These are phyloP conservation scores for Trichosporon faecale DNA, from an alignment of 1,284 basidiomycete genomes.

Conservation along the genomic window DNA sequence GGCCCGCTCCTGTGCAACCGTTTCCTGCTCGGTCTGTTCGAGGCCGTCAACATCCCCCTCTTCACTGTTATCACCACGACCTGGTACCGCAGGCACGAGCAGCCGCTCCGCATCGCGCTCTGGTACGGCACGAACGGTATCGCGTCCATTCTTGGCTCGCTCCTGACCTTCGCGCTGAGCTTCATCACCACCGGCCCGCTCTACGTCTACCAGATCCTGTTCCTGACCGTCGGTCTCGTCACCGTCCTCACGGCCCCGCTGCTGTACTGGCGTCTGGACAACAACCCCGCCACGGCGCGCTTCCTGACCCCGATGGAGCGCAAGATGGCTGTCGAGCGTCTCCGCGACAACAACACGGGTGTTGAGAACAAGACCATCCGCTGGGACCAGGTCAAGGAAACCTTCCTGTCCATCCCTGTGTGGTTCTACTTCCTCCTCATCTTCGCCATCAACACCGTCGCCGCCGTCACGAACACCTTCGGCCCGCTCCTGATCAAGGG, in stretches of 20 bases:
- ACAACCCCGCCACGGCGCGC: constrained; percentile 40
- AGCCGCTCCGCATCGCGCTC: constrained; percentile 40
- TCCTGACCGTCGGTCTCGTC: constrained; percentile 47
- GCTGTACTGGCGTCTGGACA: constrained; percentile 39
- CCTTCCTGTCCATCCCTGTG: constrained; percentile 37
- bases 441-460: constrained; percentile 35
- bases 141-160: constrained; percentile 33
- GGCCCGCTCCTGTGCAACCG: constrained; percentile 21
- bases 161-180: constrained; percentile 33
- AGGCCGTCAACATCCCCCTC: constrained; percentile 22
- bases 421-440: constrained; percentile 35
- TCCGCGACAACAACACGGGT: constrained; percentile 48
- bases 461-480: constrained; percentile 37
- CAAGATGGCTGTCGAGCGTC: constrained; percentile 45
- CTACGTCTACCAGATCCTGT: constrained; percentile 41
- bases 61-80: constrained; percentile 48
- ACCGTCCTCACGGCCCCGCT: constrained; percentile 48
- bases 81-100: constrained; percentile 52
- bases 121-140: constrained; percentile 36
- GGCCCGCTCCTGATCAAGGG: constrained; percentile 48
- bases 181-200: constrained; percentile 30
- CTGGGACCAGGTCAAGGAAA: constrained; percentile 42
- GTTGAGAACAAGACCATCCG: constrained; percentile 39
- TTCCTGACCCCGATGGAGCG: constrained; percentile 36
- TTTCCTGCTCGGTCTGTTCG: constrained; percentile 32